Conservation (phyloP, 139 green algal species). For the Chlorella sp. region DNA sequence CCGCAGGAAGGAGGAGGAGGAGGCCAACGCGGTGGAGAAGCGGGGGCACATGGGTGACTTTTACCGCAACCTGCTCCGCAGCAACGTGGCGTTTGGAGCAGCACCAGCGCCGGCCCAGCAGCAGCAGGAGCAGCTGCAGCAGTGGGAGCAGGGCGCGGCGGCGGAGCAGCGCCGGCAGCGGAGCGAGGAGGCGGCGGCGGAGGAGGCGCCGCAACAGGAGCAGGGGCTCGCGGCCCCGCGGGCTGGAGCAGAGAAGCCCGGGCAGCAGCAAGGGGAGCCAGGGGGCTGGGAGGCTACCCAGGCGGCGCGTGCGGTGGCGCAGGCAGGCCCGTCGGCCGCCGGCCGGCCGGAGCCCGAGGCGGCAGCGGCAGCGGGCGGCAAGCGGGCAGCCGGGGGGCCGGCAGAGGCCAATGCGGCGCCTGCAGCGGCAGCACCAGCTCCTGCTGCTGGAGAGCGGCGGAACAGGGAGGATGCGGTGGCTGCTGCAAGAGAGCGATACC, state of each 20-base stretch:
- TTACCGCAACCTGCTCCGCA: slow-evolving; percentile 83
- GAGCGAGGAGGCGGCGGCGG: background rate
- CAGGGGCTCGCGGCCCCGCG: no score
- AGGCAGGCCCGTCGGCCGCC: background rate
- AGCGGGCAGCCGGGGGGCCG: background rate
- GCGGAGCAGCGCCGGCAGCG: background rate
- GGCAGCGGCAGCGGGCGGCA: slow-evolving; percentile 3
- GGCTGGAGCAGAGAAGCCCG: background rate
- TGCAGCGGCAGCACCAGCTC: slow-evolving; percentile 1
- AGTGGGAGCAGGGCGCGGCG: background rate
- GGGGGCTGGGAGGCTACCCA: background rate
- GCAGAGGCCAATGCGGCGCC: background rate
- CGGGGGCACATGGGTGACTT: slow-evolving; percentile 90
- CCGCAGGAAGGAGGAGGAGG: slow-evolving; percentile 68
- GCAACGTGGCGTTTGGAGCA: background rate
- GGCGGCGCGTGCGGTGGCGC: background rate
- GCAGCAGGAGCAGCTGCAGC: background rate
- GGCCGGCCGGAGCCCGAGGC: background rate
- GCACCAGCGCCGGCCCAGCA: background rate
- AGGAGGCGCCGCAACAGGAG: background rate
- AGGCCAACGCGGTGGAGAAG: slow-evolving; percentile 67
- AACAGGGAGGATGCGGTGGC: slow-evolving; percentile 64
- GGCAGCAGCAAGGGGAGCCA: background rate
- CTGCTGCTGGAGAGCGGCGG: slow-evolving; percentile 4
- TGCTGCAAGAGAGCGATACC: slow-evolving; percentile 75